Evolutionary conservation across 257 asterid genomes (phyloP), one percentile per base, ranked within the genome.

Genomic region (Solanum lycopersicoides): DNA sequence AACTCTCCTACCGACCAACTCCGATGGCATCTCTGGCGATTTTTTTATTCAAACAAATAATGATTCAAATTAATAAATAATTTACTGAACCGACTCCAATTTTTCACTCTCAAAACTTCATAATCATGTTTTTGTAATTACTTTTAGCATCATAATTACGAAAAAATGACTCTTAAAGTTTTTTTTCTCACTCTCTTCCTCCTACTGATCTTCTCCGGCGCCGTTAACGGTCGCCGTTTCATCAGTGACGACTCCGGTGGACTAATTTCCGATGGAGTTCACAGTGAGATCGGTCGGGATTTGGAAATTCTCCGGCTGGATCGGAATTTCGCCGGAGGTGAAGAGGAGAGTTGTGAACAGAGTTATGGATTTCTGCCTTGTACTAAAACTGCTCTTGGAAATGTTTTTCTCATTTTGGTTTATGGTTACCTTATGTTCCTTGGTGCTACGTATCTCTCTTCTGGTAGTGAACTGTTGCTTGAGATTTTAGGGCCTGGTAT

Each of bases 331-430:
- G 85, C 88, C 25, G 53, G 82, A 0, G 86, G 86, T 84, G 92
- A 83, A 86, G 96, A 87, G 89, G 94, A 90, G 91, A 25, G 91
- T 69, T 96, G 98, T 80, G 98, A 94, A 90, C 95, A 95, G 94
- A 92, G 95, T 12, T 96, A 95, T 83, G 99, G 99, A 0, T 93
- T 96, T 91, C 15, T 96, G 91, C 99, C 99, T 9, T 96, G 99
- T 90, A 94, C 98, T 47, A 35, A 92, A 72, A 92, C 98, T 16
- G 91, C 92, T 18, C 77, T 94, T 16, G 99, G 99, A 7, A 95
- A 95, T 83, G 72, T 90, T 15, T 95, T 96, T 87, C 87, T 96
- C 35, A 95, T 96, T 42, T 1, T 94, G 60, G 94, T 93, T 16
- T 96, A 96, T 83, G 99, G 98, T 59, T 97, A 91, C 77, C 94